A percentile compares a stretch with the other conserved stretches of the same genome.
These are phyloP conservation scores for Aspergillus biplanus DNA, from an alignment of 495 filamentous ascomycete genomes.

Conservation along the genomic window DNA sequence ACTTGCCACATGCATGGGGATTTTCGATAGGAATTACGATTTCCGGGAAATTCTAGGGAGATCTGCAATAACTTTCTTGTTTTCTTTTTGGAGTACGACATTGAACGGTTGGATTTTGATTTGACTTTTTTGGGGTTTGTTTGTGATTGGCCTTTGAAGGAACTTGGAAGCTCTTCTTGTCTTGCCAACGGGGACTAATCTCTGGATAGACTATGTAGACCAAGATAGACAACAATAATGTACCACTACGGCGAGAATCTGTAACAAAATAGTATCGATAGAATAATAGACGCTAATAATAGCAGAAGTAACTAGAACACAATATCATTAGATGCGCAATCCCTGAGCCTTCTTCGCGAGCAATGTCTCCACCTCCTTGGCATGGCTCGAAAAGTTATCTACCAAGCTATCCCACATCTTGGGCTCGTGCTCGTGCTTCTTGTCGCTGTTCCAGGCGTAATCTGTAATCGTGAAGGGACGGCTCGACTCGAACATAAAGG, in stretches of 20 bases:
- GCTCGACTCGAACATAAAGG: constrained; percentile 65
- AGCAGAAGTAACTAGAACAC: not conserved
- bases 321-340: constrained; percentile 9
- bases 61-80: too few relatives aligned
- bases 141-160: too few relatives aligned
- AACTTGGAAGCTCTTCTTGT: too few relatives aligned
- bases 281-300: not conserved
- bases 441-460: constrained; percentile 55
- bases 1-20: not conserved
- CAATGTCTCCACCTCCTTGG: constrained; percentile 49
- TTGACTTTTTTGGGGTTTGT: too few relatives aligned
- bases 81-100: too few relatives aligned
- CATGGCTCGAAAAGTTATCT: constrained; percentile 51
- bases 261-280: too few relatives aligned
- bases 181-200: too few relatives aligned
- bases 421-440: constrained; percentile 60
- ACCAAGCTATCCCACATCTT: constrained; percentile 60
- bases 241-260: too few relatives aligned
- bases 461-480: constrained; percentile 56
- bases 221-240: too few relatives aligned
- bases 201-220: too few relatives aligned
- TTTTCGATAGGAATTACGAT: not conserved
- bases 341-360: constrained; percentile 28
- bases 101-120: too few relatives aligned
- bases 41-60: not conserved